Conservation (phyloP, 2,329 filamentous ascomycete genomes). For the Exophiala spinifera region DNA sequence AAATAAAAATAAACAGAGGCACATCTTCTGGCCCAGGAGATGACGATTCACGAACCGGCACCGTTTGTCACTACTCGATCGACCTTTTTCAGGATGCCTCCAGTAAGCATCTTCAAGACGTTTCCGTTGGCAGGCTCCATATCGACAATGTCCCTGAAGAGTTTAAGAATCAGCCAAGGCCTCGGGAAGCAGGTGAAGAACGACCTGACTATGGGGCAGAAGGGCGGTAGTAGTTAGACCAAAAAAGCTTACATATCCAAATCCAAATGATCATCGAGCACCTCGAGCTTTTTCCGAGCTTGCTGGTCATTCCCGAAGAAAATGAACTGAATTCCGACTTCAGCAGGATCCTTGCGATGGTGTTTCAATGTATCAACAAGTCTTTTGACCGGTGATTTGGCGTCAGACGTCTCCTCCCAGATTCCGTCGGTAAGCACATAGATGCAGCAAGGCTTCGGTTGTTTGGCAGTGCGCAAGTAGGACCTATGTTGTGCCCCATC, state of each 20-base stretch:
- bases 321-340: neutral
- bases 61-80: neutral
- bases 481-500: neutral
- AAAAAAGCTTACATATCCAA: neutral
- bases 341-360: neutral
- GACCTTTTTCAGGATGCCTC: neutral
- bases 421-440: neutral
- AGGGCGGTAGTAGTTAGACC: neutral
- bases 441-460: neutral
- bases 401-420: neutral
- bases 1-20: no score
- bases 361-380: neutral
- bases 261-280: neutral
- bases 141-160: slow-evolving; percentile 1
- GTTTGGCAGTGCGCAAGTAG: neutral
- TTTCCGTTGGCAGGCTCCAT: slow-evolving; percentile 3
- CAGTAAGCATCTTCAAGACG: slow-evolving; percentile 5
- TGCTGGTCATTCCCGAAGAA: neutral
- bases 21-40: no score
- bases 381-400: neutral
- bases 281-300: neutral
- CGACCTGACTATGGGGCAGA: neutral
- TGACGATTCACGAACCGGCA: neutral
- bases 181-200: neutral
- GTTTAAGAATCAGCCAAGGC: neutral